phyloP scores from a whole-genome alignment of 108 stramenopile genomes.

The Nitzschia sp. region DNA sequence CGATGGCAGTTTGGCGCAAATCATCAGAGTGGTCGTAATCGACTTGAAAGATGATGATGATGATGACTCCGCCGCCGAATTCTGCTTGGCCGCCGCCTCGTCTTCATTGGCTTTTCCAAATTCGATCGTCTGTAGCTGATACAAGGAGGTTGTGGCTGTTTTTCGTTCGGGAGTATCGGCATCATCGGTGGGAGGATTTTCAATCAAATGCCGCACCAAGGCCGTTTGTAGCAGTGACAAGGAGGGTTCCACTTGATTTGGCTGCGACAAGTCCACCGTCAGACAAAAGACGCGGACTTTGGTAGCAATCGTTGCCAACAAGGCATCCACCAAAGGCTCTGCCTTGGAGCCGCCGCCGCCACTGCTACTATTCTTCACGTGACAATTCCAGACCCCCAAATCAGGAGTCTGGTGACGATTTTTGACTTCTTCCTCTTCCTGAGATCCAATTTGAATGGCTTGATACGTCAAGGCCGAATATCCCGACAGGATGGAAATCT shows the following conservation, averaged over 20 bases:
- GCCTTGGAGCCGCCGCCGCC: not conserved
- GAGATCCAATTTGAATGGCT: slow-evolving; percentile 56
- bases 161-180: slow-evolving; percentile 16
- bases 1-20: slow-evolving; percentile 34
- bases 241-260: slow-evolving; percentile 43
- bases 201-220: slow-evolving; percentile 46
- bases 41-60: slow-evolving; percentile 1
- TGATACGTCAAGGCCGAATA: slow-evolving; percentile 59
- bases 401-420: slow-evolving; percentile 39
- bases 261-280: slow-evolving; percentile 53
- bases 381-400: slow-evolving; percentile 75
- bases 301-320: slow-evolving; percentile 29
- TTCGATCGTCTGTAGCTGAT: slow-evolving; percentile 37
- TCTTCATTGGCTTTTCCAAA: slow-evolving; percentile 54
- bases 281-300: slow-evolving; percentile 15
- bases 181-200: slow-evolving; percentile 11
- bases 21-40: slow-evolving; percentile 33
- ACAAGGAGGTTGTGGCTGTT: slow-evolving; percentile 45
- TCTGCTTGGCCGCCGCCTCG: not conserved
- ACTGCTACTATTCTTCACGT: slow-evolving; percentile 5
- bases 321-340: slow-evolving; percentile 24
- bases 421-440: slow-evolving; percentile 17
- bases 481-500: slow-evolving; percentile 15
- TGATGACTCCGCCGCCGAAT: slow-evolving; percentile 17
- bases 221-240: slow-evolving; percentile 39